Evolutionary conservation across 768 basidiomycete genomes (phyloP).

Genomic region (Amanita jacksonii): DNA sequence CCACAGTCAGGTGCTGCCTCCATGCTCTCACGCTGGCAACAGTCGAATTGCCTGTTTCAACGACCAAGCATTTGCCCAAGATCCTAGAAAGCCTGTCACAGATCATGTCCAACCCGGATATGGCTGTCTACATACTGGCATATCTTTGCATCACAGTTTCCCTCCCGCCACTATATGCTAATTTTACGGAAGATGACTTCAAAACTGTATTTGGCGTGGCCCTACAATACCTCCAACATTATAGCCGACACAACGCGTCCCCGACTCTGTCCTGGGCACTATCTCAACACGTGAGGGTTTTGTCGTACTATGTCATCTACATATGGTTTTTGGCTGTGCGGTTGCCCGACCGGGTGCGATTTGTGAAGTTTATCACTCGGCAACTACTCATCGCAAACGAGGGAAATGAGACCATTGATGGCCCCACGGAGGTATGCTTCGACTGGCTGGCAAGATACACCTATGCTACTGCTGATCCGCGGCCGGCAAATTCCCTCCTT

Average conservation of each 20-base stretch:
- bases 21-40: conserved; percentile 83
- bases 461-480: conserved; percentile 88
- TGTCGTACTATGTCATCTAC: conserved; percentile 88
- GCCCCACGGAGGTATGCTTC: conserved; percentile 91
- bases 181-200: conserved; percentile 86
- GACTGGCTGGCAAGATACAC: conserved; percentile 96
- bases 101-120: conserved; percentile 89
- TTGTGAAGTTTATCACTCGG: conserved; percentile 79
- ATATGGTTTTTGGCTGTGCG: conserved; percentile 90
- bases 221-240: conserved; percentile 86
- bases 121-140: conserved; percentile 94
- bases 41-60: conserved; percentile 76
- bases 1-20: conserved; percentile 81
- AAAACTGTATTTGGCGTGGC: conserved; percentile 94
- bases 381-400: conserved; percentile 84
- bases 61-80: conserved; percentile 68
- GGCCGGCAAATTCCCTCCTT: conserved; percentile 72
- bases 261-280: conserved; percentile 72
- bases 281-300: conserved; percentile 82
- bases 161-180: conserved; percentile 67
- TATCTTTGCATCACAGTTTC: conserved; percentile 85
- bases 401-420: conserved; percentile 64
- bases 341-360: conserved; percentile 67
- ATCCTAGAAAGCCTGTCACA: conserved; percentile 84
- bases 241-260: conserved; percentile 55